Evolutionary conservation across 1,139 yeast species (phyloP), one percentile per base, ranked within the genome.

Genomic region (Wickerhamomyces sp.): DNA sequence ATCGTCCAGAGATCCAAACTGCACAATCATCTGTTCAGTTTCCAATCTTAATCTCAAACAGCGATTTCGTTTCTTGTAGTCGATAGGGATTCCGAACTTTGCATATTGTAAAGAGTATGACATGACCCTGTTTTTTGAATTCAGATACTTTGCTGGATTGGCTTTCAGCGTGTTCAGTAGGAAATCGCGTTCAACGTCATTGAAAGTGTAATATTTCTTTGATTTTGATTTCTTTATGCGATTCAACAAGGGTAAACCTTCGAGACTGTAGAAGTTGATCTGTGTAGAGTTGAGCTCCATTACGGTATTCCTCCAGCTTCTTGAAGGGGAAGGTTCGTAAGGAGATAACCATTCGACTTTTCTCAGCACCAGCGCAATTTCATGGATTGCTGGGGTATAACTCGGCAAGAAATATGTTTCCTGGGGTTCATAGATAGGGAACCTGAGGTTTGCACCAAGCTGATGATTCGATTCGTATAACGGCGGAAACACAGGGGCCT

Each of bases 231-330:
- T 40, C 28, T 46, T 45, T 31, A 44, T 44, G 13, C 36, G 37
- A 22, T 46, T 36, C 20, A 48, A 31, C 19, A 48, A 33, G 4
- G 55, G 50, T 21, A 54, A 38, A 6, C 57, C 55, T 33, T 64
- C 64, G 4, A 63, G 55, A 19, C 59, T 47, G 55, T 83, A 83
- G 38, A 84, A 67, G 58, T 83, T 84, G 28, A 84, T 57, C 60
- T 84, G 92, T 1, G 92, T 84, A 3, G 87, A 79, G 60, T 84
- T 84, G 27, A 84, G 61, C 54, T 84, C 92, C 62, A 82, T 64
- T 7, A 84, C 65, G 25, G 70, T 67, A 37, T 71, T 67, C 52
- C 68, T 76, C 92, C 92, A 83, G n/a, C 74, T 70, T 47, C 88
- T 61, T 9, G 70, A 59, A 1, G 78, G 70, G 0, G 86, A 70